Percentiles rank a stretch among this genome's conserved stretches.
These are phyloP conservation scores for Acacia confusa DNA, from an alignment of 306 rosid genomes.

Conservation along the genomic window DNA sequence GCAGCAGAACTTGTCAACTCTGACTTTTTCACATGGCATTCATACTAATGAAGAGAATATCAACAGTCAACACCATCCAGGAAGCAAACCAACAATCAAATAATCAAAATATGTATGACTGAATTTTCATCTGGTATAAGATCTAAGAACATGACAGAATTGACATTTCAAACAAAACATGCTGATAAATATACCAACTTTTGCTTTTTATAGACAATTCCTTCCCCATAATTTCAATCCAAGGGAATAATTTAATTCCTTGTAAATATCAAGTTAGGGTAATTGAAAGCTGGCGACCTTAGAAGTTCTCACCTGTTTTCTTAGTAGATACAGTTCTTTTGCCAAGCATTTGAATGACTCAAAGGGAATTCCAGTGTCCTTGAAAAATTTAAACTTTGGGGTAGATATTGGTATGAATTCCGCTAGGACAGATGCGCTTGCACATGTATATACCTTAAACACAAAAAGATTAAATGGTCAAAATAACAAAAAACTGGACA, in stretches of 20 bases:
- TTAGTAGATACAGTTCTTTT: slow-evolving; percentile 34
- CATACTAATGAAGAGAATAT: slow-evolving; percentile 55
- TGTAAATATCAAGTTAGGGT: background rate
- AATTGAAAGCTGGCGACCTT: slow-evolving; percentile 12
- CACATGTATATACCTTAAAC: slow-evolving; percentile 81
- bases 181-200: background rate
- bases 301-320: slow-evolving; percentile 52
- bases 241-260: background rate
- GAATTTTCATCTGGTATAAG: background rate
- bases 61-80: slow-evolving; percentile 32
- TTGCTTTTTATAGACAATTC: background rate
- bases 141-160: slow-evolving; percentile 7
- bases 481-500: slow-evolving; percentile 15
- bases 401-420: slow-evolving; percentile 63
- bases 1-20: slow-evolving; percentile 42
- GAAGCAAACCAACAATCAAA: slow-evolving; percentile 27
- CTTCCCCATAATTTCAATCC: background rate
- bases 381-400: slow-evolving; percentile 64
- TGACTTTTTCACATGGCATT: slow-evolving; percentile 29
- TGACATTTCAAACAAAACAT: background rate
- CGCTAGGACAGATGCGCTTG: slow-evolving; percentile 62
- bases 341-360: slow-evolving; percentile 32
- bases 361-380: slow-evolving; percentile 34
- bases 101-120: background rate
- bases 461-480: background rate